phyloP scores from a whole-genome alignment of 257 asterid genomes.

The Scutellaria minor region DNA sequence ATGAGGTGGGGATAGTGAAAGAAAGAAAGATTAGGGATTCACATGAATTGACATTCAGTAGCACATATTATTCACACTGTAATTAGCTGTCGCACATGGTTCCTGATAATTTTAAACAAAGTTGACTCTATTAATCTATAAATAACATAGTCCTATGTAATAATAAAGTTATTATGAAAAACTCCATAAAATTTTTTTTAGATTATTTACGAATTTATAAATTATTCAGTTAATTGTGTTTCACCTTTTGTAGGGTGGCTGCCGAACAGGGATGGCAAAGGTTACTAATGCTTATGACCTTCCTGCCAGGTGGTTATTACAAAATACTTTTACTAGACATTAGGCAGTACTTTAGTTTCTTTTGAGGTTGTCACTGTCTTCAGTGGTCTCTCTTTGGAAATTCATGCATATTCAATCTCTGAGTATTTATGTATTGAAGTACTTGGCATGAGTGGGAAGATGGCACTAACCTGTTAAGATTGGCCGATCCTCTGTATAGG shows the following conservation, averaged over 20 bases:
- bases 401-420: conserved; percentile 17
- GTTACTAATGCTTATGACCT: conserved; percentile 80
- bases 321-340: neutral
- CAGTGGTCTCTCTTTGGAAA: conserved; percentile 11
- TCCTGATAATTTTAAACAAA: conserved; percentile 4
- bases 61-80: conserved; percentile 1
- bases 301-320: conserved; percentile 78
- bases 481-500: neutral
- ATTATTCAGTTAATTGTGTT: conserved; percentile 39
- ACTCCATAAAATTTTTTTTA: neutral
- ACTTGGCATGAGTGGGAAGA: conserved; percentile 12
- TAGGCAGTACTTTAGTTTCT: conserved; percentile 17
- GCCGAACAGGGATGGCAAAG: conserved; percentile 99
- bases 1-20: conserved; percentile 16
- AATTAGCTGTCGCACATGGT: conserved; percentile 9
- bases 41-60: neutral
- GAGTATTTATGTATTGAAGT: conserved; percentile 14
- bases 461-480: neutral
- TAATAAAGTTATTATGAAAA: neutral
- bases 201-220: conserved; percentile 25
- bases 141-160: conserved; percentile 1
- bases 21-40: neutral
- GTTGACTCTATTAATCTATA: conserved; percentile 15
- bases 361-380: neutral
- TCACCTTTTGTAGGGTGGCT: conserved; percentile 75